phyloP scores from a whole-genome alignment of 352 stramenopile species.

The Halophytophthora batemanensis region DNA sequence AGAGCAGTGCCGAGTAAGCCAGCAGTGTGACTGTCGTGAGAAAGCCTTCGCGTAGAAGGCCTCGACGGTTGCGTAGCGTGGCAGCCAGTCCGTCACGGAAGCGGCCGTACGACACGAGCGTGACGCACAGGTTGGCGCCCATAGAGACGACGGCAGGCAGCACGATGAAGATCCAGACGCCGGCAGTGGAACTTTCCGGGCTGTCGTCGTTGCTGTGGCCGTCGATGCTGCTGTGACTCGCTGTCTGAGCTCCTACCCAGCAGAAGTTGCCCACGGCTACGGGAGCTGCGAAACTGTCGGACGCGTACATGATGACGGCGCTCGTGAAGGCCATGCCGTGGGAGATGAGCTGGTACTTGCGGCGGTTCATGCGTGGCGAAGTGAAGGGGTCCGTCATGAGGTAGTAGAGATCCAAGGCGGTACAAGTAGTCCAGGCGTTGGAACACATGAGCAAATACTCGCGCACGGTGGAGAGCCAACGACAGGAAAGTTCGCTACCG shows the following conservation, averaged over 20 bases:
- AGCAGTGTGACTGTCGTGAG: constrained; percentile 67
- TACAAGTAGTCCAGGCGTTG: constrained; percentile 66
- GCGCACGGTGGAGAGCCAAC: constrained; percentile 59
- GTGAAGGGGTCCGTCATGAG: constrained; percentile 82
- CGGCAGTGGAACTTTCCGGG: constrained; percentile 23
- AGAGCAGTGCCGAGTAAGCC: constrained; percentile 63
- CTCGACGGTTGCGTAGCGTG: constrained; percentile 51
- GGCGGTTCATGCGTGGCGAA: constrained; percentile 62
- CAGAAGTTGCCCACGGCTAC: constrained; percentile 69
- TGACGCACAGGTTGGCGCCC: constrained; percentile 62
- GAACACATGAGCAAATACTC: constrained; percentile 81
- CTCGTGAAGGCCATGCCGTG: constrained; percentile 36
- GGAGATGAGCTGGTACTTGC: constrained; percentile 59
- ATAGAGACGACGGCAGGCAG: constrained; percentile 49
- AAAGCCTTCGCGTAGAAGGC: constrained; percentile 66
- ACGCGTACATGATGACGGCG: constrained; percentile 47
- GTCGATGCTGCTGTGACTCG: constrained; percentile 16
- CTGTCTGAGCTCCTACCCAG: constrained; percentile 54
- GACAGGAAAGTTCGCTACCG: constrained; percentile 33
- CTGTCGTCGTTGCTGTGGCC: constrained; percentile 24
- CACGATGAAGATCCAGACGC: constrained; percentile 75
- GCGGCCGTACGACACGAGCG: constrained; percentile 52
- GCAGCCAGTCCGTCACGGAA: constrained; percentile 62
- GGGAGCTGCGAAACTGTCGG: constrained; percentile 50
- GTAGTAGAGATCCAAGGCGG: constrained; percentile 68